Evolutionary conservation across 192 early-diverging fungal species (phyloP).

Genomic region (Gryganskiella cystojenkinii): DNA sequence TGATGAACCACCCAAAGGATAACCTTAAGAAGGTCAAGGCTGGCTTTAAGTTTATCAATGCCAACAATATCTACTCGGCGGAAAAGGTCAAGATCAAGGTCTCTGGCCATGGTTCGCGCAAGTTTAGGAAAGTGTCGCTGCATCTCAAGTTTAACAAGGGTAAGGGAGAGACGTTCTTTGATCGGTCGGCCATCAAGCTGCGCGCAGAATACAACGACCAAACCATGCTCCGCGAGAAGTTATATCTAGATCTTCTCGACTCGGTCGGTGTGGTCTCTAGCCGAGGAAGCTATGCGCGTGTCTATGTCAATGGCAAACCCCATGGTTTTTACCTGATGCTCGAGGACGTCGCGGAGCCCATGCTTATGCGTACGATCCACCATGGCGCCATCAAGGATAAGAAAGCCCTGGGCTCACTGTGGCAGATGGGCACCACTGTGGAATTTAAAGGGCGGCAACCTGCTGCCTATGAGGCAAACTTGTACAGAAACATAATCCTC

Average conservation of each 20-base stretch:
- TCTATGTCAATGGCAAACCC: constrained; percentile 36
- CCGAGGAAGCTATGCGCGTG: constrained; percentile 35
- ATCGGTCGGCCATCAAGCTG: constrained; percentile 37
- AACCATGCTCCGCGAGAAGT: constrained; percentile 49
- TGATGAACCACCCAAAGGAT: constrained; percentile 7
- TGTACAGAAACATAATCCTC: constrained; percentile 20
- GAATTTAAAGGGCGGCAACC: constrained; percentile 16
- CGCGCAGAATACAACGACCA: constrained; percentile 42
- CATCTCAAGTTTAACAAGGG: constrained; percentile 28
- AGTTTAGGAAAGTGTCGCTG: constrained; percentile 47
- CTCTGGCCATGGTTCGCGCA: constrained; percentile 40
- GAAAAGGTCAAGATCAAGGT: constrained; percentile 39
- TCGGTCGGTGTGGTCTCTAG: constrained; percentile 31
- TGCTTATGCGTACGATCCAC: constrained; percentile 34
- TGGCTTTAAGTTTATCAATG: constrained; percentile 27
- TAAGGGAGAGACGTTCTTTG: constrained; percentile 20
- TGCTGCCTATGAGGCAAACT: constrained; percentile 16
- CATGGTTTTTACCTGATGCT: constrained; percentile 40
- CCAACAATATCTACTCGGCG: constrained; percentile 16
- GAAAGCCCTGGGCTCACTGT: constrained; percentile 19
- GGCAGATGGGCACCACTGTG: constrained; percentile 40
- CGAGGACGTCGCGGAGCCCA: constrained; percentile 34
- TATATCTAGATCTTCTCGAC: constrained; percentile 43
- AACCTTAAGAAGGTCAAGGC: background rate
- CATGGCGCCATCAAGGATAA: constrained; percentile 11